Evolutionary conservation across 1,139 yeast genomes (phyloP).

Genomic region (Chernovozyma sophiae-reginae): DNA sequence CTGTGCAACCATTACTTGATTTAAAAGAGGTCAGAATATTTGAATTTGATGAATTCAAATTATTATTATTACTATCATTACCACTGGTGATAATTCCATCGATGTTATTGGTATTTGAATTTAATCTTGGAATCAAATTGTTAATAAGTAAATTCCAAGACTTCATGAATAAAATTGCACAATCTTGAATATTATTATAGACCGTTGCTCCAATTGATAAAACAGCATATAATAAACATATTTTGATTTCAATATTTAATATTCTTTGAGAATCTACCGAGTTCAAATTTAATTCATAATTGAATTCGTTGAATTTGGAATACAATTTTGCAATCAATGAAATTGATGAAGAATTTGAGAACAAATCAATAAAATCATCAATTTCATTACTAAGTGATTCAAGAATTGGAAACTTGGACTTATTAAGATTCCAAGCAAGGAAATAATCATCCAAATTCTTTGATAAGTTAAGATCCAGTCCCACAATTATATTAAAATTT

Average conservation of each 20-base stretch:
- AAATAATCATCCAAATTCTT: slow-evolving; percentile 5
- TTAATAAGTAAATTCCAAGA: slow-evolving; percentile 44
- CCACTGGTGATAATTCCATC: not conserved
- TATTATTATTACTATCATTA: not conserved
- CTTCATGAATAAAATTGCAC: slow-evolving; percentile 32
- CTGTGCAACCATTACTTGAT: no score
- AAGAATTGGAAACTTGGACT: slow-evolving; percentile 5
- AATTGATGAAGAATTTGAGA: slow-evolving; percentile 5
- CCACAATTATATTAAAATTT: slow-evolving; percentile 4
- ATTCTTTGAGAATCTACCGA: slow-evolving; percentile 5
- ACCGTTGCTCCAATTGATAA: slow-evolving; percentile 24
- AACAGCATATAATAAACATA: slow-evolving; percentile 25
- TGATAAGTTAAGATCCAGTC: slow-evolving; percentile 2
- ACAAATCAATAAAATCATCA: slow-evolving; percentile 6
- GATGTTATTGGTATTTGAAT: slow-evolving; percentile 5
- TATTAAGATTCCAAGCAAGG: slow-evolving; percentile 6
- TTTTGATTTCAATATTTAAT: slow-evolving; percentile 18
- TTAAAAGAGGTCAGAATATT: no score
- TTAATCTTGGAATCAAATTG: slow-evolving; percentile 30
- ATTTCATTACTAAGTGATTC: slow-evolving; percentile 5
- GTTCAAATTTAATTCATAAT: slow-evolving; percentile 1
- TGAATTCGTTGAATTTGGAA: slow-evolving; percentile 4
- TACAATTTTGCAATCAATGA: slow-evolving; percentile 6
- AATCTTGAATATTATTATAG: slow-evolving; percentile 16
- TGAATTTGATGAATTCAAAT: not conserved